Evolutionary conservation across 78 protist genomes (phyloP).

Genomic region (Dictyostelium purpureum): DNA sequence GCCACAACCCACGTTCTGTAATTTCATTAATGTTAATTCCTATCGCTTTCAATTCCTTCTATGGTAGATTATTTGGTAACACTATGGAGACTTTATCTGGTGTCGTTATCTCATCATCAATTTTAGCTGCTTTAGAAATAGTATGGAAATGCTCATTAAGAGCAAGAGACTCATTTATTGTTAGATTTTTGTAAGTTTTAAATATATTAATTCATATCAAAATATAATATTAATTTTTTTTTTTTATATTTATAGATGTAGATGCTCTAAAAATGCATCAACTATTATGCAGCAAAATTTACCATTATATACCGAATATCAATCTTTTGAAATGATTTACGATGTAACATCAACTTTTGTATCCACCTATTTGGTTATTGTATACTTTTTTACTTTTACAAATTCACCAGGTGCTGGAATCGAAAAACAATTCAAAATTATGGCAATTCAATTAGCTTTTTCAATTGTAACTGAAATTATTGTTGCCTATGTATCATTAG

Average conservation of each 20-base stretch:
- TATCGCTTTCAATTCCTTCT: constrained; percentile 23
- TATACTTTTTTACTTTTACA: not conserved
- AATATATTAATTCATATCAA: not conserved
- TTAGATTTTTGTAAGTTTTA: constrained; percentile 14
- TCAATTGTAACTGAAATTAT: constrained; percentile 10
- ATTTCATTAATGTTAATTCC: constrained; percentile 4
- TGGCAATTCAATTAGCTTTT: constrained; percentile 34
- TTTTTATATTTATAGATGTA: constrained; percentile 9
- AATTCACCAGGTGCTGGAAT: no score
- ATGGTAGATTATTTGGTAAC: constrained; percentile 39
- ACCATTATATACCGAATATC: constrained; percentile 45
- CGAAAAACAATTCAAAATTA: constrained; percentile 19
- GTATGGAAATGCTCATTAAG: constrained; percentile 54
- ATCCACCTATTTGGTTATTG: constrained; percentile 22
- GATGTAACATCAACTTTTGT: constrained; percentile 23
- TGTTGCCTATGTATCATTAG: constrained; percentile 52
- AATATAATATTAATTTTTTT: not conserved
- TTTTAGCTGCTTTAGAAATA: constrained; percentile 6
- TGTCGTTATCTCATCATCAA: constrained; percentile 12
- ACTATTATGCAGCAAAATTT: constrained; percentile 22
- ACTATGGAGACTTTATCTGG: constrained; percentile 16
- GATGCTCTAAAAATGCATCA: constrained; percentile 39
- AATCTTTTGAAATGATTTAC: constrained; percentile 36
- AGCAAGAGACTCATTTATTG: constrained; percentile 45
- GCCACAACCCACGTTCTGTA: not conserved